Conservation (phyloP, 2,329 filamentous ascomycete genomes). For the Sclerotinia minor region DNA sequence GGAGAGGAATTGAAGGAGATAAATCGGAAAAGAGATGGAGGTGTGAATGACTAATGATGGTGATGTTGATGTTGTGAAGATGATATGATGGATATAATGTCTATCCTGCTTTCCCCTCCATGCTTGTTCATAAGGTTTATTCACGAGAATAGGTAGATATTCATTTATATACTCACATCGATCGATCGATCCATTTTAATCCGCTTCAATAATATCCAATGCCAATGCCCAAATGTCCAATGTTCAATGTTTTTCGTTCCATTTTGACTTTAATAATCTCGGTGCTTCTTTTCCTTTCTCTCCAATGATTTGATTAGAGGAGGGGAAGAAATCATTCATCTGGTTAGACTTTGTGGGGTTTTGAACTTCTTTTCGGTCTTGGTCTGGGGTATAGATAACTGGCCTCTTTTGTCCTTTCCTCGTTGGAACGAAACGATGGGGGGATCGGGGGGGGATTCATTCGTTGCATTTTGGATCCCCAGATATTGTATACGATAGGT, state of each 20-base stretch:
- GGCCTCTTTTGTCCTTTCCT: not conserved
- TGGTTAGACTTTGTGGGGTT: conserved; percentile 12
- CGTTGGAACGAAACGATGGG: not conserved
- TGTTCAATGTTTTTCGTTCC: not conserved
- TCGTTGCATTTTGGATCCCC: not conserved
- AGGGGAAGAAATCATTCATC: not conserved
- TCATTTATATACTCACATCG: no score
- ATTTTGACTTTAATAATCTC: not conserved
- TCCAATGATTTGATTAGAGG: not conserved
- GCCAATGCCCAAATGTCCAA: no score
- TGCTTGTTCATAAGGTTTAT: no score
- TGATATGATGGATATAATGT: not conserved
- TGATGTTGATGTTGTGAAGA: not conserved
- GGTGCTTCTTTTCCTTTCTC: not conserved
- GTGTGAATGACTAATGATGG: not conserved
- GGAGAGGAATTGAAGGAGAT: not conserved
- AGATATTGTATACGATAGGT: not conserved
- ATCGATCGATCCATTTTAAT: no score
- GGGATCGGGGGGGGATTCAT: not conserved
- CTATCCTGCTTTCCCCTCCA: not conserved
- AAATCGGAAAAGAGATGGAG: conserved; percentile 5
- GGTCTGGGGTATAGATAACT: conserved; percentile 20
- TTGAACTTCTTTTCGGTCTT: not conserved
- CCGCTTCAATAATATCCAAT: no score
- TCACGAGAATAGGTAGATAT: not conserved